Evolutionary conservation across 352 stramenopile genomes (phyloP).

Genomic region (Aphanomyces stellatus): DNA sequence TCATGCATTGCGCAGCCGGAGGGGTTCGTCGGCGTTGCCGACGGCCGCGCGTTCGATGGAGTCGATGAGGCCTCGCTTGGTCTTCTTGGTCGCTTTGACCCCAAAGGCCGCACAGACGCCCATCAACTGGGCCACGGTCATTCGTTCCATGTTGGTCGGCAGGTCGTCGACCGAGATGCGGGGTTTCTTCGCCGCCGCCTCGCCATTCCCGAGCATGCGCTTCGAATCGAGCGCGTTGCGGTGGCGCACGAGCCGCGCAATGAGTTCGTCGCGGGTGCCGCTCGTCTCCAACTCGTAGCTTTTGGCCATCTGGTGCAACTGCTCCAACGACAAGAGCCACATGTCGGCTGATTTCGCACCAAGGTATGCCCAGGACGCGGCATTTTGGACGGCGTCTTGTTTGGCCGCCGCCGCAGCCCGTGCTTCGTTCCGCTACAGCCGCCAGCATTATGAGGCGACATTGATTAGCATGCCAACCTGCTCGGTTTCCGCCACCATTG

Average conservation of each 20-base stretch:
- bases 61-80: constrained; percentile 16
- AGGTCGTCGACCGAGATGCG: constrained; percentile 2
- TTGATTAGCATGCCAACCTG: neutral
- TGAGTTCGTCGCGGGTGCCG: constrained; percentile 7
- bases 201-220: neutral
- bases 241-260: neutral
- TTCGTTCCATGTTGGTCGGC: constrained; percentile 1
- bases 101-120: constrained; percentile 17
- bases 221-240: neutral
- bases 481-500: neutral
- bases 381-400: constrained; percentile 5
- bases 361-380: constrained; percentile 14
- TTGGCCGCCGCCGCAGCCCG: neutral
- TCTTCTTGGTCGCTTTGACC: neutral
- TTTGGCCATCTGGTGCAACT: constrained; percentile 4
- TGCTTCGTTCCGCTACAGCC: neutral
- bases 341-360: constrained; percentile 5
- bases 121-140: neutral
- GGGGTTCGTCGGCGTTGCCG: neutral
- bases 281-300: neutral
- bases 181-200: neutral
- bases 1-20: neutral
- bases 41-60: constrained; percentile 14
- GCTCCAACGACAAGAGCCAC: constrained; percentile 15
- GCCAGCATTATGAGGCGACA: neutral